These are phyloP conservation scores for Rosa chinensis DNA, from an alignment of 306 rosid species.

Conservation along the genomic window DNA sequence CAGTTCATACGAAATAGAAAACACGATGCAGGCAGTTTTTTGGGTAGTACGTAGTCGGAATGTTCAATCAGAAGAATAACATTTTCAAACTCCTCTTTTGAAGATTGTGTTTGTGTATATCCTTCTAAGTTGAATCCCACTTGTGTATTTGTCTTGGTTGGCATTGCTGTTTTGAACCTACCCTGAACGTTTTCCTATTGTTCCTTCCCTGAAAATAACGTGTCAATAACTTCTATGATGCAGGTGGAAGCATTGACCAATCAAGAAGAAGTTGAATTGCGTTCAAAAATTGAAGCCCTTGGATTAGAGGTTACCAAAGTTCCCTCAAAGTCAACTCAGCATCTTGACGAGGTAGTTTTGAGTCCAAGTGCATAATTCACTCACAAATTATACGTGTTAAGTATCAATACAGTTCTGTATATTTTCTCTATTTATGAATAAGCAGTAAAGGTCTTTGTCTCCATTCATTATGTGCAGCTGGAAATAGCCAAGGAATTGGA, in stretches of 20 bases:
- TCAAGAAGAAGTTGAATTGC: conserved; percentile 90
- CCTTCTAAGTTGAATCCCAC: neutral
- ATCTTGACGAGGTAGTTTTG: conserved; percentile 65
- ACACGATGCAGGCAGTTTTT: neutral
- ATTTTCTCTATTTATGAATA: neutral
- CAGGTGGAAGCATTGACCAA: conserved; percentile 85
- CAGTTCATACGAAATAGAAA: neutral
- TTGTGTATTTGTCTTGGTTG: neutral
- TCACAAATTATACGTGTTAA: neutral
- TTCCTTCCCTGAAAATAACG: neutral
- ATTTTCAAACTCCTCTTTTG: neutral
- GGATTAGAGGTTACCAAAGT: conserved; percentile 89
- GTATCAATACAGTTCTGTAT: neutral
- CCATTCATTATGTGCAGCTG: conserved; percentile 40
- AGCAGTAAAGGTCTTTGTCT: conserved; percentile 10
- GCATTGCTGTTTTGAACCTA: neutral
- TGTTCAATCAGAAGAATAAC: neutral
- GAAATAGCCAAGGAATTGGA: conserved; percentile 89
- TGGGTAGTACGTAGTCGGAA: neutral
- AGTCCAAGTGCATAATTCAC: conserved; percentile 9
- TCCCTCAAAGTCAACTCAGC: conserved; percentile 62
- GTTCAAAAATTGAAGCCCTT: conserved; percentile 89
- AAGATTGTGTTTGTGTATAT: neutral
- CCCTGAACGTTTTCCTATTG: neutral
- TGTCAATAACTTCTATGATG: conserved; percentile 23